Evolutionary conservation across 345 rosid species (phyloP).

Genomic region (Gossypium bickii): DNA sequence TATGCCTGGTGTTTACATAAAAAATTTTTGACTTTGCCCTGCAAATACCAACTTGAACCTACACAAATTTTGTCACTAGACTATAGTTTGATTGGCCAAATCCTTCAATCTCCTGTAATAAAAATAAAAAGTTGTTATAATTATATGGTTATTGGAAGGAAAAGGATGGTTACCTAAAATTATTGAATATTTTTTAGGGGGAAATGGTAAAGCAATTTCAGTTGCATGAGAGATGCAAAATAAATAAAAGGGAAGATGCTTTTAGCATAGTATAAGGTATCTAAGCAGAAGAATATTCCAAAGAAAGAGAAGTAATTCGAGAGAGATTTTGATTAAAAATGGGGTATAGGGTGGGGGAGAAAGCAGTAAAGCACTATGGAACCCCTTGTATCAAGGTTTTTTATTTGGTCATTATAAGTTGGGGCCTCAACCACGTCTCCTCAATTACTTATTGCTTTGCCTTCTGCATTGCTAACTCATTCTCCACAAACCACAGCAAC

Average conservation of each 20-base stretch:
- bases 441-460: slow-evolving; percentile 26
- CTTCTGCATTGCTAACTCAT: slow-evolving; percentile 37
- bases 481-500: slow-evolving; percentile 47
- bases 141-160: not conserved
- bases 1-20: not conserved
- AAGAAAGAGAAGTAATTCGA: slow-evolving; percentile 9
- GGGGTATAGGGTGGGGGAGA: not conserved
- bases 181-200: not conserved
- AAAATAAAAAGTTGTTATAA: not conserved
- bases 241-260: slow-evolving; percentile 6
- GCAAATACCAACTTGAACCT: too few relatives aligned
- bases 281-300: slow-evolving; percentile 29
- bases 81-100: not conserved
- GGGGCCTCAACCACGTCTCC: slow-evolving; percentile 28
- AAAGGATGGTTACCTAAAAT: not conserved
- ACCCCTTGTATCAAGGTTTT: not conserved
- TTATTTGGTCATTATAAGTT: not conserved
- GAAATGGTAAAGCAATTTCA: not conserved
- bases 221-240: not conserved
- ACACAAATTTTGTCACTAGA: too few relatives aligned
- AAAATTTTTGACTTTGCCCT: too few relatives aligned
- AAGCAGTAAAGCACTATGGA: slow-evolving; percentile 9
- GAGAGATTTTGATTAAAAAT: not conserved
- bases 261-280: slow-evolving; percentile 16
- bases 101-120: not conserved